phyloP scores from a whole-genome alignment of 2,329 filamentous ascomycete genomes.

The Aulographum hederae region DNA sequence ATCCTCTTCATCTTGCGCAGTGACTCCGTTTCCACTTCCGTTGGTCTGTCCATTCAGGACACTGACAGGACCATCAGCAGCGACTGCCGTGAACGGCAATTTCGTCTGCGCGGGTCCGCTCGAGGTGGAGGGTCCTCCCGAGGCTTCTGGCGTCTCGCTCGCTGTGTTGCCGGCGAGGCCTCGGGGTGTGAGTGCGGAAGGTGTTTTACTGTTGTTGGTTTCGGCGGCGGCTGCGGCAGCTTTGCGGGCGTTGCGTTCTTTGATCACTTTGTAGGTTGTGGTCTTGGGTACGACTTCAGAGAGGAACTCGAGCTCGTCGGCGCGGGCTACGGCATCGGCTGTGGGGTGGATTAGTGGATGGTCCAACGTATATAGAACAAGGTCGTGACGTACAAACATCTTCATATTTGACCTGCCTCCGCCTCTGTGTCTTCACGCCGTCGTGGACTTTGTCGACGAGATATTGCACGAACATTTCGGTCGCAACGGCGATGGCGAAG shows the following conservation, averaged over 20 bases:
- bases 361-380: conserved; percentile 3
- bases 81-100: too few species aligned
- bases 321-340: conserved; percentile 72
- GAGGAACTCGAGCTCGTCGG: conserved; percentile 91
- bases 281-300: conserved; percentile 82
- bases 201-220: too few species aligned
- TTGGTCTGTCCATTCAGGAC: too few species aligned
- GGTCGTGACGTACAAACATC: conserved; percentile 49
- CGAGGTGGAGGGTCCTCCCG: too few species aligned
- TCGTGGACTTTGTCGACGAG: conserved; percentile 71
- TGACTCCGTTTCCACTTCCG: too few species aligned
- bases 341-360: conserved; percentile 4
- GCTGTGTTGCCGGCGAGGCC: not conserved
- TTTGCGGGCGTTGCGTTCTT: conserved; percentile 25
- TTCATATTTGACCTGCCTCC: conserved; percentile 88
- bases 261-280: conserved; percentile 60
- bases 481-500: conserved; percentile 83
- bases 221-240: not conserved
- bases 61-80: too few species aligned
- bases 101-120: too few species aligned
- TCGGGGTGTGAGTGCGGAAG: too few species aligned
- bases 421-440: conserved; percentile 72
- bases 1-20: too few species aligned
- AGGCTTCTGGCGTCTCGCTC: not conserved
- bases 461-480: conserved; percentile 92